Base-by-base conservation (phyloP, 2,329 filamentous ascomycete species). In the Botrytis byssoidea region DNA sequence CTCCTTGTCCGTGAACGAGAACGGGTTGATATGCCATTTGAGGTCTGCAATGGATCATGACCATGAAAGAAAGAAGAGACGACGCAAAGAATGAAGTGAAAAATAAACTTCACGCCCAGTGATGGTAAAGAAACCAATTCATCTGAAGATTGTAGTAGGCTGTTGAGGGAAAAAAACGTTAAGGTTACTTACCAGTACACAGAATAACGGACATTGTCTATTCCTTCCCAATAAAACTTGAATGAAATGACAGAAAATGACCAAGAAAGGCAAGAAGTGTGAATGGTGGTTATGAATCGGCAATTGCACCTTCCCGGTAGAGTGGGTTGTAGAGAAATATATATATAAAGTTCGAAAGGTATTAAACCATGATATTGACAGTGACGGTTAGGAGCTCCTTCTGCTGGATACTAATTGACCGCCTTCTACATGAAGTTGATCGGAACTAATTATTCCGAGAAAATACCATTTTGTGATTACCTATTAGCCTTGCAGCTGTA, bases 1-100 rank as follows among this genome's bases (percentile, higher is more conserved):
- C 51, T 57, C n/a, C 51, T 73, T 81, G 14, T 32, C 12, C 14
- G 14, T n/a, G 66, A 22, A 70, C 25, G 37, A 42, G 48, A 29
- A 25, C 6, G 22, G 48, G 29, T 9, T 48, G 40, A n/a, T 67
- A 64, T 10, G 65, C 48, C 70, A 66, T 72, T 40, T 67, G n/a
- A 29, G 51, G 51, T 57, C n/a, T 59, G 67, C 32, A 35, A 55
- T 46, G 20, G n/a, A 12, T 12, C 12, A 44, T 59, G 46, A 16
- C n/a, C 16, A 9, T 32, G 35, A 20, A 32, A 42, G 7, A 32
- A 40, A 32, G 32, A 29, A 18, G 9, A 55, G n/a, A 68, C 1
- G 18, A 22, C 14, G 32, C 60, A n/a, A 22, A 40, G 4, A 44
- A 20, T 10, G 16, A 32, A 29, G 10, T 14, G 16, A 3, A 29